Base-by-base conservation (phyloP, 345 rosid species). In the Eucalyptus polybractea region DNA sequence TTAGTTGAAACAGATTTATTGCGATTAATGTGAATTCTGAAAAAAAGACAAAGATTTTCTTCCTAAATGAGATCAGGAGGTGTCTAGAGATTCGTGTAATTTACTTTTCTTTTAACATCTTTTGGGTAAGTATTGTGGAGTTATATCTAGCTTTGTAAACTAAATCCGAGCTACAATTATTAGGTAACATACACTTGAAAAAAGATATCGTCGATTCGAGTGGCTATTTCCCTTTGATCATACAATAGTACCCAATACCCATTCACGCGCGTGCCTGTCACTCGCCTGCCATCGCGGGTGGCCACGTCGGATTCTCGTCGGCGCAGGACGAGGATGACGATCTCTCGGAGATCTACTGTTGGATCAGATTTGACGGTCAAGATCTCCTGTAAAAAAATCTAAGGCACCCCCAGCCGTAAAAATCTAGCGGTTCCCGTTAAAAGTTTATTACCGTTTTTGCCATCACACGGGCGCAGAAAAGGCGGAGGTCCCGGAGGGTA, bases 61-160 rank as follows among this genome's bases (percentile, higher is more conserved):
- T 40, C 1, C 8, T 21, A 10, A 76, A 5, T 0, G 27, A 10
- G 8, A 72, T 37, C 2, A 10, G 3, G 5, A 37, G 22, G 1
- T 9, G 8, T 19, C 1, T 6, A 3, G 15, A 40, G 15, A 76
- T 37, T 21, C 1, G 3, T 0, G 8, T 40, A 3, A 19, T 21
- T 21, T 76, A 4, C 25, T 76, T 76, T 37, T 76, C 7, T 40
- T 11, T 0, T 21, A 33, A 76, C 27, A 76, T 76, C 1, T 76
- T 10, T 6, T 24, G 27, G 14, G 45, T 21, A 37, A 72, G 10
- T 37, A 37, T 21, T 4, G 12, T 33, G 12, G 24, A 40, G 8
- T 37, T 37, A 37, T 37, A 6, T 6, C 83, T 19, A 6, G 27
- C 8, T 37, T 6, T 72, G 6, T 19, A 19, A 19, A 56, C 62